A percentile compares a stretch with the other conserved stretches of the same genome.
Evolutionary conservation across 371 early-diverging fungal genomes (phyloP).

Genomic region (Fennellomyces sp.): DNA sequence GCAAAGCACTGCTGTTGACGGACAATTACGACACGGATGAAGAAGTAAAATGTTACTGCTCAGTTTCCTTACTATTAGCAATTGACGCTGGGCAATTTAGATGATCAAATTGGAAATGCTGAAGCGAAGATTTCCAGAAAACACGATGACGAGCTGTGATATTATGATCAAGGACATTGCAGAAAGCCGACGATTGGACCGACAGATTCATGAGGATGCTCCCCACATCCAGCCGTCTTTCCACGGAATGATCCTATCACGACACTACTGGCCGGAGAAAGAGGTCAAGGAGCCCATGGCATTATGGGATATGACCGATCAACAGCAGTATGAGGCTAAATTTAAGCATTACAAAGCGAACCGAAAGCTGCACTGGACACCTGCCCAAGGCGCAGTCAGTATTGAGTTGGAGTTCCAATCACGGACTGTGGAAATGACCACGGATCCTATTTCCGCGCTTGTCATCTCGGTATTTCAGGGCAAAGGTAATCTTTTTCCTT

Average conservation of each 20-base stretch:
- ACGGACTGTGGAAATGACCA: slow-evolving; percentile 9
- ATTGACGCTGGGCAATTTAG: too few species aligned
- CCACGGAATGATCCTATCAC: slow-evolving; percentile 29
- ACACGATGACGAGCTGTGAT: slow-evolving; percentile 37
- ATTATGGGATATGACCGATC: slow-evolving; percentile 2
- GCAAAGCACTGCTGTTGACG: slow-evolving; percentile 17
- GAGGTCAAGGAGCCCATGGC: not conserved
- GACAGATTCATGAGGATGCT: slow-evolving; percentile 25
- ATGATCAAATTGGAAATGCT: slow-evolving; percentile 27
- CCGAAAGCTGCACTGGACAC: slow-evolving; percentile 28
- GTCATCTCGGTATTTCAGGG: slow-evolving; percentile 27
- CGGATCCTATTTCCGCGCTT: slow-evolving; percentile 26
- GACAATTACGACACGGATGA: slow-evolving; percentile 30
- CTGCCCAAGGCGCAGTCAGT: slow-evolving; percentile 25
- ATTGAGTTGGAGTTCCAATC: slow-evolving; percentile 29
- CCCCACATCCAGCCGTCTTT: slow-evolving; percentile 8
- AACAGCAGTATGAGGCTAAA: slow-evolving; percentile 21
- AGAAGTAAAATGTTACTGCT: slow-evolving; percentile 20
- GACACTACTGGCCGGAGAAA: slow-evolving; percentile 37
- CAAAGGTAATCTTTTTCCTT: too few species aligned
- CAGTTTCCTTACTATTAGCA: too few species aligned
- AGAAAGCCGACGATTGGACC: slow-evolving; percentile 33
- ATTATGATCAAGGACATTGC: slow-evolving; percentile 43
- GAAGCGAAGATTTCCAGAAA: slow-evolving; percentile 34
- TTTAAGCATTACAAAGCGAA: slow-evolving; percentile 20